Evolutionary conservation across 768 basidiomycete species (phyloP), one percentile per base, ranked within the genome.

Genomic region (Astraeus odoratus): DNA sequence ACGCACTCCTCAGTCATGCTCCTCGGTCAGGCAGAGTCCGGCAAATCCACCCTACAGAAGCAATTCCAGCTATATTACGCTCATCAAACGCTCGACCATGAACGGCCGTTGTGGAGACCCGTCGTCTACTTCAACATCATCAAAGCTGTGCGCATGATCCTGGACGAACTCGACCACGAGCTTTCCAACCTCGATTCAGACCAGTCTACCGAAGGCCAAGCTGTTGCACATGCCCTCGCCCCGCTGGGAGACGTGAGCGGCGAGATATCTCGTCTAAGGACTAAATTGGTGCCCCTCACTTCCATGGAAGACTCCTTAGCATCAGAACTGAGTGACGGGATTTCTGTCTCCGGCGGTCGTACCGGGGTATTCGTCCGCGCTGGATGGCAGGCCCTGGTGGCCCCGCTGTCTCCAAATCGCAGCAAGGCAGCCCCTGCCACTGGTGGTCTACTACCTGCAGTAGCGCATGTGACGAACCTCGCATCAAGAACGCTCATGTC

Each of bases 51-150:
- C 2, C 71, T 90, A 10, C 84, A 83, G 57, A 89, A 89, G 57
- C 86, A 90, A 61, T 86, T 90, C 56, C 86, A 90, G 57, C 71
- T 89, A 1, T 83, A 80, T 64, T 87, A 88, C 55, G 80, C 86
- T 7, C 80, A 83, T 3, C 72, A 76, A 46, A 68, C 80, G 0
- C 75, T 90, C 27, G 83, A 89, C 35, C 66, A 71, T 41, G 83
- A 85, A 65, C 79, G 83, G 19, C 75, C 80, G 0, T 78, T 77
- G 3, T 91, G 89, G 88, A 75, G 78, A 16, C 79, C 84, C 3
- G 80, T 89, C 24, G 81, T 91, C 24, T 87, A 86, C 65, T 82
- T 86, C 69, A 91, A 91, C 66, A 72, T 90, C 52, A 77, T 91
- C 71, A 83, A 80, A 57, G 86, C 85, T 40, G 67, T 89, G 16